These are phyloP conservation scores for Exophiala spinifera DNA, from an alignment of 2,329 filamentous ascomycete genomes.

Conservation along the genomic window DNA sequence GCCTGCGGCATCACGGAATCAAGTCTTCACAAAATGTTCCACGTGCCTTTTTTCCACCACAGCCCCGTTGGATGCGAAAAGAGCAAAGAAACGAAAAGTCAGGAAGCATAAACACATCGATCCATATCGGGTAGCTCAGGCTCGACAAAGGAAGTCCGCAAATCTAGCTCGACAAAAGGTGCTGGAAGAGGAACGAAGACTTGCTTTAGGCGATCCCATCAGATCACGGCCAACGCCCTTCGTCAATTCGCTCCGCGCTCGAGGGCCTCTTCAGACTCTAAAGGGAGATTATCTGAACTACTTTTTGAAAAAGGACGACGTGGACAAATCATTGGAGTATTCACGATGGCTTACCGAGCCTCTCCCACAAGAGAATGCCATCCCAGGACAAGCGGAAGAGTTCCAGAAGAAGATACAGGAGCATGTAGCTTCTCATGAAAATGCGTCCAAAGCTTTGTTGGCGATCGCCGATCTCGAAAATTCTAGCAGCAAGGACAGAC, in stretches of 20 bases:
- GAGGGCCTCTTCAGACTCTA: constrained; percentile 24
- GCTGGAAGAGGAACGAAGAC: constrained; percentile 63
- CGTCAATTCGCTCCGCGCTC: constrained; percentile 65
- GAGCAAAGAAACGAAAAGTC: constrained; percentile 23
- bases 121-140: constrained; percentile 77
- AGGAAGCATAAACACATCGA: constrained; percentile 45
- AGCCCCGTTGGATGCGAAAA: constrained; percentile 46
- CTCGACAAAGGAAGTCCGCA: constrained; percentile 76
- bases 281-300: constrained; percentile 64
- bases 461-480: constrained; percentile 78
- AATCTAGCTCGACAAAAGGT: constrained; percentile 73
- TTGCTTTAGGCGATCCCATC: constrained; percentile 71
- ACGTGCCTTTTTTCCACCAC: constrained; percentile 44
- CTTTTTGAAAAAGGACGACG: constrained; percentile 65
- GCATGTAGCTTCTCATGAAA: constrained; percentile 56
- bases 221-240: constrained; percentile 78
- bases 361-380: constrained; percentile 10
- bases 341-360: constrained; percentile 62
- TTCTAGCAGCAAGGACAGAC: constrained; percentile 72
- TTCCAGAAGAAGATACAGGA: constrained; percentile 32
- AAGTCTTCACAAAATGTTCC: constrained; percentile 28
- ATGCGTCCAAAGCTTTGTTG: constrained; percentile 70
- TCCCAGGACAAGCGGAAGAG: constrained; percentile 40
- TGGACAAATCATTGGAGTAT: constrained; percentile 63
- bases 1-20: constrained; percentile 20